These are phyloP conservation scores for Suhomyces faveliae DNA, from an alignment of 805 yeast species.

Conservation along the genomic window DNA sequence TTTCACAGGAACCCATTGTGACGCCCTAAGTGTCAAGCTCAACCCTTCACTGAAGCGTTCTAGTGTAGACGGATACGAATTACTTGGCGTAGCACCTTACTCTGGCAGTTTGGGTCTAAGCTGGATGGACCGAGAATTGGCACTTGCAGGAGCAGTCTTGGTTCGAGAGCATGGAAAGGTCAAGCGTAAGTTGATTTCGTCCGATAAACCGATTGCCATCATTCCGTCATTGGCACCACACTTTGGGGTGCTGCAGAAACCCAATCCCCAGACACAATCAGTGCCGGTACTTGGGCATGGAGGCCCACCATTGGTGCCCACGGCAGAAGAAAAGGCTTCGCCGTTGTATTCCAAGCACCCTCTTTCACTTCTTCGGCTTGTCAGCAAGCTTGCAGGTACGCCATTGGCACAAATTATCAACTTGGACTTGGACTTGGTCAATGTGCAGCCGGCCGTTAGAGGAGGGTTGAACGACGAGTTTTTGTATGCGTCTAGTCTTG, in stretches of 20 bases:
- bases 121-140: constrained; percentile 45
- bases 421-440: constrained; percentile 38
- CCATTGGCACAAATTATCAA: constrained; percentile 25
- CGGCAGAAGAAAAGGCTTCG: constrained; percentile 27
- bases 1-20: constrained; percentile 35
- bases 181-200: constrained; percentile 26
- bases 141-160: constrained; percentile 39
- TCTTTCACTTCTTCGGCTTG: constrained; percentile 29
- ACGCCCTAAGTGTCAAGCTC: constrained; percentile 37
- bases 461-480: constrained; percentile 41
- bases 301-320: constrained; percentile 15
- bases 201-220: constrained; percentile 37
- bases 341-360: constrained; percentile 33
- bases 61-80: constrained; percentile 31
- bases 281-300: constrained; percentile 38
- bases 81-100: constrained; percentile 42
- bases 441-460: constrained; percentile 32
- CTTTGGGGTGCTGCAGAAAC: constrained; percentile 29
- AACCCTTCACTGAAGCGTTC: constrained; percentile 22
- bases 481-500: constrained; percentile 39
- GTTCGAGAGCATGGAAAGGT: constrained; percentile 23
- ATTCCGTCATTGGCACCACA: constrained; percentile 43
- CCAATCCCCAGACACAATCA: constrained; percentile 37
- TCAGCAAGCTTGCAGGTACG: constrained; percentile 23
- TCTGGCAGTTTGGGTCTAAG: constrained; percentile 33